A percentile compares a stretch with the other conserved stretches of the same genome.
These are phyloP conservation scores for Fusarium sulawesiense DNA, from an alignment of 2,329 filamentous ascomycete genomes.

Conservation along the genomic window DNA sequence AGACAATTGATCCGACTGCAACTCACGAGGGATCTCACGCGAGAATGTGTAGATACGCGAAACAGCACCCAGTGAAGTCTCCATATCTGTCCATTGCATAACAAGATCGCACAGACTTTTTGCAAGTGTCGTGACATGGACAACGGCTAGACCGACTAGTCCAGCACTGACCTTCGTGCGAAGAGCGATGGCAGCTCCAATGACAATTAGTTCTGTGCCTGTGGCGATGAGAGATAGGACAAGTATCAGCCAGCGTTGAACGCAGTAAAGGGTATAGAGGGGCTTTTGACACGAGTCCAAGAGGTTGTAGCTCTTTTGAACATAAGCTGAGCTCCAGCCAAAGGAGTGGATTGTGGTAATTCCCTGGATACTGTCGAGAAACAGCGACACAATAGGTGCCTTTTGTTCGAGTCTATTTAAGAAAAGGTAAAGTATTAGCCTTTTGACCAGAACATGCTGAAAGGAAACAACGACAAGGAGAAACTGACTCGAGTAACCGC, in stretches of 20 bases:
- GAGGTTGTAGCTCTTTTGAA: neutral
- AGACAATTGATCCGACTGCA: no score
- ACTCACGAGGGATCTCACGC: no score
- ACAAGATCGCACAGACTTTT: neutral
- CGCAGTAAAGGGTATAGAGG: neutral
- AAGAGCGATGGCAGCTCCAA: neutral
- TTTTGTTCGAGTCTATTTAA: conserved; percentile 1
- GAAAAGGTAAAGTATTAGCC: no score
- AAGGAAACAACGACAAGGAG: no score
- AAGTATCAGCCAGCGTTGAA: conserved; percentile 4
- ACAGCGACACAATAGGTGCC: neutral
- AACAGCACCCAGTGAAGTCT: conserved; percentile 1
- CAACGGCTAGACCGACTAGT: neutral
- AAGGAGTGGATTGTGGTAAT: neutral
- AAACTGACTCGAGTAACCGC: no score
- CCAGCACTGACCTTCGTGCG: neutral
- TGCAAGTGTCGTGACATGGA: conserved; percentile 5
- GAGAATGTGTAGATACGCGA: neutral
- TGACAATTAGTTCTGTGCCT: neutral
- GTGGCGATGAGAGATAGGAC: conserved; percentile 2
- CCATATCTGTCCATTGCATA: conserved; percentile 12
- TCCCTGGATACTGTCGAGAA: conserved; percentile 1
- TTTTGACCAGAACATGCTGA: no score
- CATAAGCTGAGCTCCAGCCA: neutral
- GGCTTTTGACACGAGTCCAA: conserved; percentile 1